Conservation (phyloP, 2,329 filamentous ascomycete genomes). For the Xylariomycetidae sp. region DNA sequence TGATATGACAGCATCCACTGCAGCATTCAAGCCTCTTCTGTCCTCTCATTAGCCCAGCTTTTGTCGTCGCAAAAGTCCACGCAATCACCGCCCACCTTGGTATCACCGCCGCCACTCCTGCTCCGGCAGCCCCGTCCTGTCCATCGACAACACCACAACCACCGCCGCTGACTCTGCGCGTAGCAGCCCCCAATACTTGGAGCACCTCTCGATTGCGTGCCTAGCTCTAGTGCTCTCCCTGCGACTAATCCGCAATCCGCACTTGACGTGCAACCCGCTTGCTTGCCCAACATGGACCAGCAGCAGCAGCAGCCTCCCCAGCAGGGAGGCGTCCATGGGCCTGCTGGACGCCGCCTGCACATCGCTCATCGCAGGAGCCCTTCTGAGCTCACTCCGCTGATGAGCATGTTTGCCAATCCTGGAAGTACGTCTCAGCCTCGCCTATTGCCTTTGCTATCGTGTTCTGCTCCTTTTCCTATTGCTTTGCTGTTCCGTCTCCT, state of each 20-base stretch:
- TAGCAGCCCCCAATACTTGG: not conserved
- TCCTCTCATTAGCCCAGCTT: slow-evolving; percentile 36
- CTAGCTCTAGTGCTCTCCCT: too few species aligned
- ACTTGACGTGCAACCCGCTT: slow-evolving; percentile 36
- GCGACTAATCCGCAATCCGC: too few species aligned
- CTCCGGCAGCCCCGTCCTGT: not conserved
- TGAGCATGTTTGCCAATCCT: slow-evolving; percentile 77
- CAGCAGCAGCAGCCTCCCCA: slow-evolving; percentile 41
- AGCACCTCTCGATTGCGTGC: not conserved
- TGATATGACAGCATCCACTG: slow-evolving; percentile 25
- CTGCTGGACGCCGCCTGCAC: slow-evolving; percentile 83
- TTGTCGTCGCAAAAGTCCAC: slow-evolving; percentile 31
- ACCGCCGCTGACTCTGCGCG: not conserved
- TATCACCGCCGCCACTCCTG: slow-evolving; percentile 1
- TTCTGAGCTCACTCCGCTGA: slow-evolving; percentile 92
- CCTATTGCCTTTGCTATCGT: not conserved
- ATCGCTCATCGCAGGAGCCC: slow-evolving; percentile 96
- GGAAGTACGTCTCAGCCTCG: slow-evolving; percentile 48
- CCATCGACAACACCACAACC: slow-evolving; percentile 5
- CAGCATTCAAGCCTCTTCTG: slow-evolving; percentile 37
- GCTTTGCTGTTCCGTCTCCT: slow-evolving; percentile 9
- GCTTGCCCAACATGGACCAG: slow-evolving; percentile 58
- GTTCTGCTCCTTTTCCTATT: slow-evolving; percentile 5
- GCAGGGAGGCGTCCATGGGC: slow-evolving; percentile 59
- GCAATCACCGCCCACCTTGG: slow-evolving; percentile 13